Percentiles rank a stretch among this genome's conserved stretches.
Evolutionary conservation across 805 yeast genomes (phyloP).

Genomic region (Sungouiozyma intestinalis): DNA sequence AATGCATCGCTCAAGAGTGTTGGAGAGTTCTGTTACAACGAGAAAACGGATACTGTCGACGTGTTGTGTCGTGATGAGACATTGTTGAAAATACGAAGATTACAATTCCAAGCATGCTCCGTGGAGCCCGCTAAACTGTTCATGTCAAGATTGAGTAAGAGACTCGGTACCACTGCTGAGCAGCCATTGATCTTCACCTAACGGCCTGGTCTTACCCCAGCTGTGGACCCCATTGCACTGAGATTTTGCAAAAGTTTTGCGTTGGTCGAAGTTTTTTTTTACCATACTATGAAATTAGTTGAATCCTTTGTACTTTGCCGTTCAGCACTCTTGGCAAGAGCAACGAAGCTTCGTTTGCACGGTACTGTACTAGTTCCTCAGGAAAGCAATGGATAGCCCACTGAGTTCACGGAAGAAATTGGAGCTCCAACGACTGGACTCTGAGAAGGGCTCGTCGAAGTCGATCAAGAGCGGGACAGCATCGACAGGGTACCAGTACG

Average conservation of each 20-base stretch:
- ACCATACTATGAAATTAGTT: too few relatives aligned
- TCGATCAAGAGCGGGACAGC: not conserved
- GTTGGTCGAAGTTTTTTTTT: too few relatives aligned
- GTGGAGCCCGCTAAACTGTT: slow-evolving; percentile 39
- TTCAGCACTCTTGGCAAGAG: too few relatives aligned
- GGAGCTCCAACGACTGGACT: not conserved
- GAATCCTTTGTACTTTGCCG: too few relatives aligned
- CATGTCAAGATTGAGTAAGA: slow-evolving; percentile 33
- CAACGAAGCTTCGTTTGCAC: not conserved
- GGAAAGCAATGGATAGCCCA: slow-evolving; percentile 1
- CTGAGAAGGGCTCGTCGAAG: not conserved
- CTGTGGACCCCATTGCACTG: too few relatives aligned
- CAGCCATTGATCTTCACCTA: not conserved
- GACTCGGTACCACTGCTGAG: slow-evolving; percentile 25
- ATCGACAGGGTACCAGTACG: slow-evolving; percentile 15
- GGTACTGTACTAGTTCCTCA: too few relatives aligned
- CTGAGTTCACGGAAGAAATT: not conserved
- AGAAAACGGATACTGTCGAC: slow-evolving; percentile 19
- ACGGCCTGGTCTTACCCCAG: too few relatives aligned
- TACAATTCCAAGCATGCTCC: slow-evolving; percentile 48
- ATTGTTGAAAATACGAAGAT: slow-evolving; percentile 24
- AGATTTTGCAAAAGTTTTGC: too few relatives aligned
- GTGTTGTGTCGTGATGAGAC: slow-evolving; percentile 37
- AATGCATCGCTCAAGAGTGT: slow-evolving; percentile 9
- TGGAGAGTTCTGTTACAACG: slow-evolving; percentile 26